These are phyloP conservation scores for Posidonia australis DNA, from an alignment of 106 monocot species.

Conservation along the genomic window DNA sequence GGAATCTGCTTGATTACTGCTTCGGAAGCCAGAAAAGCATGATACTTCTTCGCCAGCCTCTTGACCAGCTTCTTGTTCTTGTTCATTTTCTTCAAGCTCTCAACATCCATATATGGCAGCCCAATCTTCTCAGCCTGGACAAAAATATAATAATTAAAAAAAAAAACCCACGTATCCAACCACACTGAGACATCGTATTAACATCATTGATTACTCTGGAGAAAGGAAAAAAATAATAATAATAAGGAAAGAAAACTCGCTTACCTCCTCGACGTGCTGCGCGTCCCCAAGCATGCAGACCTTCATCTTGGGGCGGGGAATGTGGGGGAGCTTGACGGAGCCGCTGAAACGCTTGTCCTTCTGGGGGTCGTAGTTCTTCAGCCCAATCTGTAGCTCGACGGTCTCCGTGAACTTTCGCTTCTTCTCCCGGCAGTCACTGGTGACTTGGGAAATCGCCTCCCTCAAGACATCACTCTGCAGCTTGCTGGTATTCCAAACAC, in stretches of 20 bases:
- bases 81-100: constrained; percentile 17
- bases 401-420: constrained; percentile 11
- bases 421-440: constrained; percentile 5
- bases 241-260: neutral
- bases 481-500: no score
- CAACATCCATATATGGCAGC: constrained; percentile 15
- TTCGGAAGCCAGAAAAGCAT: constrained; percentile 10
- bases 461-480: constrained; percentile 17
- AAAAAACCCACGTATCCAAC: no score
- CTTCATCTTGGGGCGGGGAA: constrained; percentile 17
- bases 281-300: constrained; percentile 23
- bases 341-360: constrained; percentile 21
- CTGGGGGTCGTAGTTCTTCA: constrained; percentile 19
- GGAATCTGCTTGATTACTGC: constrained; percentile 10
- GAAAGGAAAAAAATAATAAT: no score
- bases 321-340: constrained; percentile 15
- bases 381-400: constrained; percentile 12
- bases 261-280: constrained; percentile 16
- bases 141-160: no score
- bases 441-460: constrained; percentile 11
- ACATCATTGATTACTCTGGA: no score
- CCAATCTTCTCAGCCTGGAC: constrained; percentile 17
- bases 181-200: no score
- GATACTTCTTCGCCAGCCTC: constrained; percentile 16
- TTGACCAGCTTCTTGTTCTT: constrained; percentile 15